Base-by-base conservation (phyloP, 2,329 filamentous ascomycete genomes). In the Colletotrichum gloeosporioides region DNA sequence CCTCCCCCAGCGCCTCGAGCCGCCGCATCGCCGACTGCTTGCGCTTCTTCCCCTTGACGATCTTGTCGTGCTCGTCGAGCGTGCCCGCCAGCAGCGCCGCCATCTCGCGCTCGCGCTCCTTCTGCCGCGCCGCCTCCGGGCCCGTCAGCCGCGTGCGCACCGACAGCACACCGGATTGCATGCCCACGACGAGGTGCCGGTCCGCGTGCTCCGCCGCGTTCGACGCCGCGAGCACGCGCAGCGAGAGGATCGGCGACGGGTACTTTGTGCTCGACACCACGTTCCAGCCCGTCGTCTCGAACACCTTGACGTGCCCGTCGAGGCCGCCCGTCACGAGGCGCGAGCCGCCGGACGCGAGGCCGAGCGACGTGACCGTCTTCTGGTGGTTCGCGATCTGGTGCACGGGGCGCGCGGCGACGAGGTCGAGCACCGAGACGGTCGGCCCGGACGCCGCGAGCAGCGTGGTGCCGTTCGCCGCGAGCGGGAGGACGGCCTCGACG, bases 291-390 rank as follows among this genome's bases (percentile, higher is more conserved):
- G 93, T 93, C 2, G 96, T 98, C 86, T 99, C 96, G 81, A 98
- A 99, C 53, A 99, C 92, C 87, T 99, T 99, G 87, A 99, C 93
- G 85, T 99, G 97, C 12, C 97, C 98, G 84, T 99, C 97, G 62
- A 99, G 89, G 25, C 94, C 96, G 85, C 96, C 97, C 78, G 94
- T 96, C 70, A 99, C 91, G 73, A 99, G 90, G 67, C 97, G 92
- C 67, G 92, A 92, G 63, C 95, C 95, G 79, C 94, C 92, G 61
- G 95, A 96, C 9, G 96, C 96, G 39, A 98, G 88, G 68, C 94
- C 93, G 71, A 99, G 90, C 9, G 94, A 93, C 0, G 97, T 99
- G 76, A 99, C 96, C 1, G 97, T 98, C 91, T 99, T 99, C 83
- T 99, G 97, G 85, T 99, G 97, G 83, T 98, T 99, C 80, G 93